phyloP scores from a whole-genome alignment of 306 rosid species.

The Castanea sativa region DNA sequence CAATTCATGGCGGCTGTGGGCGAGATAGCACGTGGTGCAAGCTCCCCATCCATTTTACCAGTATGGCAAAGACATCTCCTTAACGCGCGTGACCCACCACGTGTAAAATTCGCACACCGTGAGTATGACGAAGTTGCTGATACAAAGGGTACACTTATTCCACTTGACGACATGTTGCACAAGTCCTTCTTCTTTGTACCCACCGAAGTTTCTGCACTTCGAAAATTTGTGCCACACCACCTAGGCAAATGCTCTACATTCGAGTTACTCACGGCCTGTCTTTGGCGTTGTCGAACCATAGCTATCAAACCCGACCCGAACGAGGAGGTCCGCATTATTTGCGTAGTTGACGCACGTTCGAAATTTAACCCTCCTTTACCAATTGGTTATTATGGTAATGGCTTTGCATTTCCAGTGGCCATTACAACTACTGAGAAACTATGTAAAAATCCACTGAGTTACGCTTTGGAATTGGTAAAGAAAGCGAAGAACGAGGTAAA shows the following conservation, averaged over 20 bases:
- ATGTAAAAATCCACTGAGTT: conserved; percentile 2
- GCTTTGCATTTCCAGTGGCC: not conserved
- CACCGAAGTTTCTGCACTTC: not conserved
- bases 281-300: conserved; percentile 28
- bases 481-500: conserved; percentile 19
- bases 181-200: conserved; percentile 26
- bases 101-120: conserved; percentile 6
- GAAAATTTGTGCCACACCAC: conserved; percentile 13
- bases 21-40: conserved; percentile 22
- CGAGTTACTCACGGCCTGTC: conserved; percentile 30
- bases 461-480: conserved; percentile 28
- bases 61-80: conserved; percentile 37
- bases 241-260: conserved; percentile 12
- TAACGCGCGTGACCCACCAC: conserved; percentile 26
- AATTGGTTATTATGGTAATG: conserved; percentile 32
- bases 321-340: conserved; percentile 8
- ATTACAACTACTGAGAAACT: not conserved
- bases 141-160: conserved; percentile 2
- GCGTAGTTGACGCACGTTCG: conserved; percentile 5
- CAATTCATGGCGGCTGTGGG: conserved; percentile 18
- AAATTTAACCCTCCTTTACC: not conserved
- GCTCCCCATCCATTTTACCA: conserved; percentile 14
- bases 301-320: conserved; percentile 14
- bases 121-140: conserved; percentile 17
- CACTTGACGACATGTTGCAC: not conserved